A percentile compares a stretch with the other conserved stretches of the same genome.
phyloP scores from a whole-genome alignment of 2,329 filamentous ascomycete genomes.

The Fusarium liriodendri region DNA sequence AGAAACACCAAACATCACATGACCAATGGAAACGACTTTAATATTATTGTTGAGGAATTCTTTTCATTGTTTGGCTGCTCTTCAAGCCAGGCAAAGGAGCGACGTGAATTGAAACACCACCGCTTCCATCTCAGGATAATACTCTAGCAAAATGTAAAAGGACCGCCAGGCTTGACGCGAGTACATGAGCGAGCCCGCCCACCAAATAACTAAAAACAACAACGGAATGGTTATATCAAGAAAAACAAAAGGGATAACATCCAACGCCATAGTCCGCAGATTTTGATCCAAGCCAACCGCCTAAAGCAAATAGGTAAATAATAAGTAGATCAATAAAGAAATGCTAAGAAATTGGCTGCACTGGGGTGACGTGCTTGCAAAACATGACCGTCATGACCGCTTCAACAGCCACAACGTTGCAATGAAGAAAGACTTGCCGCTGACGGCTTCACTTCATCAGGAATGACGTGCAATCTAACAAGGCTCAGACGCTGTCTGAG shows the following conservation, averaged over 20 bases:
- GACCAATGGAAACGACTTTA: not conserved
- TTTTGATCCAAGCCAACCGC: conserved; percentile 48
- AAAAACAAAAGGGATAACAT: conserved; percentile 36
- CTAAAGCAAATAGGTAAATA: conserved; percentile 28
- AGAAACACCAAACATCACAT: not conserved
- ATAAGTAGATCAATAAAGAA: conserved; percentile 33
- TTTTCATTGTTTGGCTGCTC: conserved; percentile 30
- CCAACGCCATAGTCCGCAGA: conserved; percentile 47
- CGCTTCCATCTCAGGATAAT: conserved; percentile 38
- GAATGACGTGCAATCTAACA: conserved; percentile 13
- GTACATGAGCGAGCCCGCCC: conserved; percentile 40
- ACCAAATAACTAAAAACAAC: conserved; percentile 26
- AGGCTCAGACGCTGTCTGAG: conserved; percentile 22
- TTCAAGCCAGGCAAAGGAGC: conserved; percentile 35
- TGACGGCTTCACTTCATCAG: not conserved
- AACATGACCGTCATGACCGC: conserved; percentile 17
- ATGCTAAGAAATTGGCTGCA: conserved; percentile 28
- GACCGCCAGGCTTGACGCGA: conserved; percentile 40
- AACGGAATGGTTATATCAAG: conserved; percentile 23
- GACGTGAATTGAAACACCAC: conserved; percentile 39
- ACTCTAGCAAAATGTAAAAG: conserved; percentile 42
- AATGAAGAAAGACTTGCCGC: conserved; percentile 8
- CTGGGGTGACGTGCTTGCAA: conserved; percentile 9
- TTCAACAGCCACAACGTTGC: conserved; percentile 27
- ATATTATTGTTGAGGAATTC: conserved; percentile 23